Conservation (phyloP, 1,284 basidiomycete genomes). For the Leccinum brunneo-olivaceum region DNA sequence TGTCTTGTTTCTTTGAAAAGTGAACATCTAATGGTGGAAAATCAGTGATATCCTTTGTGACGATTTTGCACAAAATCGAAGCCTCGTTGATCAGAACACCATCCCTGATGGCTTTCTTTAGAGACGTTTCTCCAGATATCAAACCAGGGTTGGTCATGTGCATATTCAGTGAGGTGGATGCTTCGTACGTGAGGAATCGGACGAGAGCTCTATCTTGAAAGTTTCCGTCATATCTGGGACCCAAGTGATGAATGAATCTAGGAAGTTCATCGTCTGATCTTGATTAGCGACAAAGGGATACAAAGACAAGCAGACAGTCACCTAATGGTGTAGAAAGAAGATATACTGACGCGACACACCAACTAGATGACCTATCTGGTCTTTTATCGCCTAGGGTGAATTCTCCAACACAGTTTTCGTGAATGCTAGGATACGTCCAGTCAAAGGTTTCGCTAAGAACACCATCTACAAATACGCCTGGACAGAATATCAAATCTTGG, state of each 20-base stretch:
- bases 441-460: slow-evolving; percentile 53
- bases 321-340: slow-evolving; percentile 56
- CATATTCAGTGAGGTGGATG: slow-evolving; percentile 70
- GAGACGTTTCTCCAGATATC: slow-evolving; percentile 22
- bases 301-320: slow-evolving; percentile 22
- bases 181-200: slow-evolving; percentile 73
- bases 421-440: slow-evolving; percentile 49
- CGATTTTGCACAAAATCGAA: slow-evolving; percentile 47
- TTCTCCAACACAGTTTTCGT: slow-evolving; percentile 27
- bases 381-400: slow-evolving; percentile 52
- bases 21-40: slow-evolving; percentile 9
- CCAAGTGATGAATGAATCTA: slow-evolving; percentile 68
- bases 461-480: slow-evolving; percentile 71
- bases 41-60: slow-evolving; percentile 25
- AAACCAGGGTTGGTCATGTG: slow-evolving; percentile 36
- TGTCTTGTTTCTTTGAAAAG: background rate
- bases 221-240: slow-evolving; percentile 64
- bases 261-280: slow-evolving; percentile 52
- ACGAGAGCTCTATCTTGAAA: slow-evolving; percentile 61
- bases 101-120: slow-evolving; percentile 49
- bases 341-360: slow-evolving; percentile 66
- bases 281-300: slow-evolving; percentile 2
- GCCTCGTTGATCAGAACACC: slow-evolving; percentile 44
- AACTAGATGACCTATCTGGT: slow-evolving; percentile 42
- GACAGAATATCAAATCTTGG: slow-evolving; percentile 2